A percentile compares a stretch with the other conserved stretches of the same genome.
Conservation (phyloP, 2,329 filamentous ascomycete species). For the Trichoderma lentiforme region DNA sequence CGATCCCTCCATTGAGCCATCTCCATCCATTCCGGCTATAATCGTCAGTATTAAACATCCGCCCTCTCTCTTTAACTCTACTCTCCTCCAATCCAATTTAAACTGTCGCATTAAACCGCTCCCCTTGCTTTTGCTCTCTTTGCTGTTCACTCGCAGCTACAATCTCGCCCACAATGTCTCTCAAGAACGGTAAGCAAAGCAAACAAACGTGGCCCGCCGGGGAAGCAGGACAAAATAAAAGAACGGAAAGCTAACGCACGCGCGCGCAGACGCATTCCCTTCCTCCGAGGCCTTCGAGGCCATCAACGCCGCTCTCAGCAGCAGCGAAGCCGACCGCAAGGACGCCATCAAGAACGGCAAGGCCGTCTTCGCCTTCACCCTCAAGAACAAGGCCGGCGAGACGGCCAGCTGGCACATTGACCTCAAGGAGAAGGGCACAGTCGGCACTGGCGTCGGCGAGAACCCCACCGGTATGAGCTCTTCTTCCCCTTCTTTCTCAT, state of each 20-base stretch:
- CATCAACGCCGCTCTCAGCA: conserved; percentile 70
- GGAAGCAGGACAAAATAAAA: too few species aligned
- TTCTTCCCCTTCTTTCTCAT: conserved; percentile 16
- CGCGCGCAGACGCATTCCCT: conserved; percentile 69
- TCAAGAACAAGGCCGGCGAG: conserved; percentile 83
- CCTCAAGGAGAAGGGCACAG: conserved; percentile 82
- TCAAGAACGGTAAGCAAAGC: conserved; percentile 64
- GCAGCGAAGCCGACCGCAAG: conserved; percentile 70
- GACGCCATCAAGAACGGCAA: conserved; percentile 86
- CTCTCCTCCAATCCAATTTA: not conserved
- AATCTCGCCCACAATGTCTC: conserved; percentile 55
- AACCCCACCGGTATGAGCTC: conserved; percentile 73
- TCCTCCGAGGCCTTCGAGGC: conserved; percentile 87
- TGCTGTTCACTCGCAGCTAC: not conserved
- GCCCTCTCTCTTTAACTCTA: not conserved
- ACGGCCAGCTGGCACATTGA: conserved; percentile 91
- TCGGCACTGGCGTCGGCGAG: conserved; percentile 71
- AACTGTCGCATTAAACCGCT: not conserved
- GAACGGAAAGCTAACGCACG: not conserved
- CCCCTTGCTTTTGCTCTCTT: not conserved
- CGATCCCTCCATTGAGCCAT: not conserved
- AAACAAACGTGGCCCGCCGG: not conserved
- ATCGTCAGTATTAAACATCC: conserved; percentile 9
- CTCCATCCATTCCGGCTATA: conserved; percentile 12
- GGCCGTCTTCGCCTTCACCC: conserved; percentile 83